phyloP scores from a whole-genome alignment of 73 alveolate genomes.

The Urostyla sp. region DNA sequence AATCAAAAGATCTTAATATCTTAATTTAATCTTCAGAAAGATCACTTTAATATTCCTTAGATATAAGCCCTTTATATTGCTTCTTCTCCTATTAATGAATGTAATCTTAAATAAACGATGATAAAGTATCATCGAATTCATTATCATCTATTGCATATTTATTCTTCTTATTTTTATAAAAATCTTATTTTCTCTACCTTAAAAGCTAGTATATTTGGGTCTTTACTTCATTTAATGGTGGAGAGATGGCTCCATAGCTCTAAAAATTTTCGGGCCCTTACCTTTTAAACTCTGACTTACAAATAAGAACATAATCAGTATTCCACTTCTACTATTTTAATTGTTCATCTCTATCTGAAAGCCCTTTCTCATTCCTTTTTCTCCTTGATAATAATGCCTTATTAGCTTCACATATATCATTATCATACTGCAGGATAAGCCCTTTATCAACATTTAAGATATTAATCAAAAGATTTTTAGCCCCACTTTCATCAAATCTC shows the following conservation, averaged over 20 bases:
- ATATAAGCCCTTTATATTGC: too few relatives aligned
- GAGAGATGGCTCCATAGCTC: constrained; percentile 15
- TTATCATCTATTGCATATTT: constrained; percentile 2
- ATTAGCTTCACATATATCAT: constrained; percentile 19
- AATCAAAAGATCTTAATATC: too few relatives aligned
- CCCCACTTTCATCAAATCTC: constrained; percentile 90
- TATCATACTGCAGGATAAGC: constrained; percentile 32
- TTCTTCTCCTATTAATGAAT: constrained; percentile 13
- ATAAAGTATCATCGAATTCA: not conserved
- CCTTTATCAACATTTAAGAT: constrained; percentile 81
- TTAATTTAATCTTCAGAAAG: too few relatives aligned
- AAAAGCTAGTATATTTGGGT: constrained; percentile 2
- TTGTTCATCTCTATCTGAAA: not conserved
- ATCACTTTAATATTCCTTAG: too few relatives aligned
- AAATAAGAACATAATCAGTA: not conserved
- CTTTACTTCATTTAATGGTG: constrained; percentile 13
- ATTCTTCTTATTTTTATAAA: too few relatives aligned
- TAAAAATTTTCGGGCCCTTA: constrained; percentile 34
- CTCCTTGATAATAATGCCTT: not conserved
- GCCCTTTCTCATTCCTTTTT: constrained; percentile 13
- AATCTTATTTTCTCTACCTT: not conserved
- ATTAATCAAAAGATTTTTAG: constrained; percentile 83
- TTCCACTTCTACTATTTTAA: constrained; percentile 32
- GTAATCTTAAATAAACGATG: not conserved
- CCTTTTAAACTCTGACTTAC: constrained; percentile 1